These are phyloP conservation scores for Ogataea trehalophila DNA, from an alignment of 805 yeast genomes.

Conservation along the genomic window DNA sequence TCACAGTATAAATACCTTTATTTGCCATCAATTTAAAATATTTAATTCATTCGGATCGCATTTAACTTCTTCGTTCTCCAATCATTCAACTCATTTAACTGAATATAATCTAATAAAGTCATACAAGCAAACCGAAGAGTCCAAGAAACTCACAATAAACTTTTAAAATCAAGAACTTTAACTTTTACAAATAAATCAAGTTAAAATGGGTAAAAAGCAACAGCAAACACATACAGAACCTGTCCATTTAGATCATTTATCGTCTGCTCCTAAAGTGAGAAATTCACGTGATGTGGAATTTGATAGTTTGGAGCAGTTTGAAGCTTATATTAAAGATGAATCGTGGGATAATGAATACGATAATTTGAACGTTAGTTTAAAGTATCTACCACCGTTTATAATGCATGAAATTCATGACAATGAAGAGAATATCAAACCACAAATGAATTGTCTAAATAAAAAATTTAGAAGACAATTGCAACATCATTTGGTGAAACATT, in stretches of 20 bases:
- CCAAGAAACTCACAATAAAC: background rate
- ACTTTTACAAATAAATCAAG: background rate
- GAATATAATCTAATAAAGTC: background rate
- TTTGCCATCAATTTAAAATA: background rate
- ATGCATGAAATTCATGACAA: slow-evolving; percentile 61
- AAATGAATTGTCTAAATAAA: slow-evolving; percentile 65
- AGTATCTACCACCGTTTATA: slow-evolving; percentile 71
- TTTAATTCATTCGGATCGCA: no score
- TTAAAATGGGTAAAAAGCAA: slow-evolving; percentile 25
- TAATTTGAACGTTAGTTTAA: slow-evolving; percentile 59
- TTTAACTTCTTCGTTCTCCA: background rate
- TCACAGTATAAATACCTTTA: background rate
- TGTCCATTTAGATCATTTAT: slow-evolving; percentile 27
- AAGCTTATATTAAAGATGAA: slow-evolving; percentile 61
- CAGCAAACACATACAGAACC: slow-evolving; percentile 23
- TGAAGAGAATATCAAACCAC: slow-evolving; percentile 66
- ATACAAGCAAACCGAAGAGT: background rate
- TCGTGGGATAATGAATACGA: slow-evolving; percentile 74
- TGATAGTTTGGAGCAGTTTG: slow-evolving; percentile 61
- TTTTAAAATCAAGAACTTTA: background rate
- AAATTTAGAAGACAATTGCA: slow-evolving; percentile 70
- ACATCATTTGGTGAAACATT: slow-evolving; percentile 69
- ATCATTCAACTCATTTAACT: background rate
- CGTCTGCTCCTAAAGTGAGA: slow-evolving; percentile 26
- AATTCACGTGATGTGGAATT: slow-evolving; percentile 35